Percentiles rank a stretch among this genome's conserved stretches.
phyloP scores from a whole-genome alignment of 169 alveolate species.

The Cryptosporidium xiaoi region DNA sequence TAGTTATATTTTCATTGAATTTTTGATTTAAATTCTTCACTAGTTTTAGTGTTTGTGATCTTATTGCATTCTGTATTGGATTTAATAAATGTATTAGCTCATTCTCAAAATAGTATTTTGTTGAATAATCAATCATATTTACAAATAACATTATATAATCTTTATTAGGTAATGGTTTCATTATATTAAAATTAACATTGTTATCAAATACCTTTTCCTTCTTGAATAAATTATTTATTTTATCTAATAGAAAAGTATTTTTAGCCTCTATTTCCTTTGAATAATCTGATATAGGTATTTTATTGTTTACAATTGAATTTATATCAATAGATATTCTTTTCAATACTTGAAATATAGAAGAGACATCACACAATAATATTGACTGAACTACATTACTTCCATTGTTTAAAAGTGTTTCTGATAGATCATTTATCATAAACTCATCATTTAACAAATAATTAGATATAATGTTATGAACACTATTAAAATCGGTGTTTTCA shows the following conservation, averaged over 20 bases:
- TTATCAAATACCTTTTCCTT: constrained; percentile 9
- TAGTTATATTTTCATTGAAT: not conserved
- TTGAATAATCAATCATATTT: constrained; percentile 20
- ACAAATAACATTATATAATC: constrained; percentile 20
- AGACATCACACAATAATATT: constrained; percentile 22
- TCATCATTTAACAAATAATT: not conserved
- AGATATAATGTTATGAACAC: not conserved
- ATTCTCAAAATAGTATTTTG: constrained; percentile 39
- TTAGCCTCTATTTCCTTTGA: constrained; percentile 31
- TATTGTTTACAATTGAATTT: constrained; percentile 3
- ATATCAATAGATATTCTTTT: constrained; percentile 24
- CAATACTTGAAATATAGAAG: constrained; percentile 37
- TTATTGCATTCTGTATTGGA: constrained; percentile 43
- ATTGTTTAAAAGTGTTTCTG: not conserved
- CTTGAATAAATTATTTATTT: not conserved
- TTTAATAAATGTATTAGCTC: constrained; percentile 26
- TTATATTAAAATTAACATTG: not conserved
- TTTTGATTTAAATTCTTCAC: constrained; percentile 19
- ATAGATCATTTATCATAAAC: not conserved
- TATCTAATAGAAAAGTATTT: not conserved
- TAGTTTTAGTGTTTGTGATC: constrained; percentile 38
- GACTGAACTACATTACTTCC: constrained; percentile 23
- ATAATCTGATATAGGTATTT: constrained; percentile 16
- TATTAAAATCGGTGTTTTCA: not conserved
- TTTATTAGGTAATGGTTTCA: constrained; percentile 17